These are phyloP conservation scores for Carpinus fangiana DNA, from an alignment of 306 rosid genomes.

Conservation along the genomic window DNA sequence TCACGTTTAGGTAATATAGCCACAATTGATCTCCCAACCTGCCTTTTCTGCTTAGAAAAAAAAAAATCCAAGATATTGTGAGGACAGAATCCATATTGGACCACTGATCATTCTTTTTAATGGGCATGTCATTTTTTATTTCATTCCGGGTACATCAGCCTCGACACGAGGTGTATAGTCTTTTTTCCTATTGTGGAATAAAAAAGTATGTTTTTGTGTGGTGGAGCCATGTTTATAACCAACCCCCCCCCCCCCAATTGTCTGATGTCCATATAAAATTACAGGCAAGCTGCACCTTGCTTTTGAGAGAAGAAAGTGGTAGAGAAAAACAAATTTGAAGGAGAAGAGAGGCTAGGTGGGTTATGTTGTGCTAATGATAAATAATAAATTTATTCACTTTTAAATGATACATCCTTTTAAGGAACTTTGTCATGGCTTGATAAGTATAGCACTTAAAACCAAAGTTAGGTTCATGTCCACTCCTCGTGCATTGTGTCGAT, in stretches of 20 bases:
- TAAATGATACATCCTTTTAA: neutral
- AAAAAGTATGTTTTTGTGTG: conserved; percentile 5
- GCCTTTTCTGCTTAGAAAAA: no score
- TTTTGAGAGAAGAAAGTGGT: neutral
- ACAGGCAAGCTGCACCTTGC: conserved; percentile 17
- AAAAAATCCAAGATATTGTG: neutral
- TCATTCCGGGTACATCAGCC: neutral
- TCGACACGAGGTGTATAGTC: neutral
- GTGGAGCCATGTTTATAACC: conserved; percentile 4
- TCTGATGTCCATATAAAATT: neutral
- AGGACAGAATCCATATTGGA: neutral
- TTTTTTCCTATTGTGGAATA: conserved; percentile 7
- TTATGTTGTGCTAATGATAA: neutral
- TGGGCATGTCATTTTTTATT: neutral
- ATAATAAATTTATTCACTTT: neutral
- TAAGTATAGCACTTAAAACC: neutral
- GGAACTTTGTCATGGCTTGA: neutral
- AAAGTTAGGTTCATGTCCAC: neutral
- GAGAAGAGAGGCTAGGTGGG: neutral
- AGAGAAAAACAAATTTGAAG: neutral
- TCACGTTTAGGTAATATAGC: no score
- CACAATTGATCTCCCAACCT: no score
- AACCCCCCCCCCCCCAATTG: neutral
- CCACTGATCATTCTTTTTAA: neutral
- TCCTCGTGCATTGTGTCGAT: conserved; percentile 17